phyloP scores from a whole-genome alignment of 1,284 basidiomycete species.

The Tilletia walkeri region DNA sequence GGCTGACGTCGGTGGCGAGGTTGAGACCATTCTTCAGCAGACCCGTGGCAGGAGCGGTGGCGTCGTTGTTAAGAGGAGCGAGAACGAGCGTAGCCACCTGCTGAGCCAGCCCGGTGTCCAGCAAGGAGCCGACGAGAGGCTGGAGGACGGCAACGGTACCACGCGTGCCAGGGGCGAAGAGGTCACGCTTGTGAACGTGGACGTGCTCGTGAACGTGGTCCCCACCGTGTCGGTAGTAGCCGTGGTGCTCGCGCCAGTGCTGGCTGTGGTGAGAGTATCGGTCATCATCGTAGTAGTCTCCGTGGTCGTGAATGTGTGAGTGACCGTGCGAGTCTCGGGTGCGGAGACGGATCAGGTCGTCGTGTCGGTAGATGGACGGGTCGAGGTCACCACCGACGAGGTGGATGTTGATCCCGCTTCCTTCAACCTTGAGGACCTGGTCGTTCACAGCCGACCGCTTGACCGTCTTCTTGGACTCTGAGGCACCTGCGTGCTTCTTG shows the following conservation, averaged over 20 bases:
- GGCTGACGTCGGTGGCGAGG: background rate
- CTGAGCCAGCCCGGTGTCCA: slow-evolving; percentile 14
- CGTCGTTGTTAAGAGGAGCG: background rate
- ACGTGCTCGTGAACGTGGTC: slow-evolving; percentile 6
- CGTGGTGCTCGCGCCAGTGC: slow-evolving; percentile 14
- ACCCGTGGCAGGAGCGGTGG: background rate
- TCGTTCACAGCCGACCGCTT: background rate
- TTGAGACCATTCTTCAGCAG: background rate
- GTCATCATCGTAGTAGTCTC: background rate
- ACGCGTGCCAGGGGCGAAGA: slow-evolving; percentile 3
- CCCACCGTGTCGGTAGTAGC: background rate
- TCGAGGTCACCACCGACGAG: slow-evolving; percentile 9
- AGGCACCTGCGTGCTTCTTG: slow-evolving; percentile 1
- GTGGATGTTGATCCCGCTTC: slow-evolving; percentile 4
- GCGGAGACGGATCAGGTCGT: slow-evolving; percentile 8
- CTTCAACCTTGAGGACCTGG: background rate
- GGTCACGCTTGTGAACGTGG: slow-evolving; percentile 13
- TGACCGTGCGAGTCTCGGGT: slow-evolving; percentile 2
- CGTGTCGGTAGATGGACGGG: slow-evolving; percentile 9
- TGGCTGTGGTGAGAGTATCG: slow-evolving; percentile 7
- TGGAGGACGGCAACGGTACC: slow-evolving; percentile 12
- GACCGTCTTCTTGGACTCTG: background rate
- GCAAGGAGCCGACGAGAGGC: slow-evolving; percentile 5
- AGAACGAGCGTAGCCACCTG: slow-evolving; percentile 17
- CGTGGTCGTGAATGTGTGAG: slow-evolving; percentile 2